Evolutionary conservation across 805 yeast genomes (phyloP), one percentile per base, ranked within the genome.

Genomic region (Candida nanaspora): DNA sequence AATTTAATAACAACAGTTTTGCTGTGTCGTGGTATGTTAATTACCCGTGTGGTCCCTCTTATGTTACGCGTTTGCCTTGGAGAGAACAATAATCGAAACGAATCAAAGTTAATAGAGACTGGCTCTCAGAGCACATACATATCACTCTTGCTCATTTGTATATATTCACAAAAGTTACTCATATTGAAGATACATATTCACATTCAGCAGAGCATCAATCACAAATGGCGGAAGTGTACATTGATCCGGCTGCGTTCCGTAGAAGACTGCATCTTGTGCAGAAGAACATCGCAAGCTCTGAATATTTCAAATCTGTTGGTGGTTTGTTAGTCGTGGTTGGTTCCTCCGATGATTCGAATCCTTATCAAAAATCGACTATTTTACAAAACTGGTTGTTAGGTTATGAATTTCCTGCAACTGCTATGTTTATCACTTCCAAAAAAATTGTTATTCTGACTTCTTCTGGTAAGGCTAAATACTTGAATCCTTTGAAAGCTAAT

Each of bases 391-490:
- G 98, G 98, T 66, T 91, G 40, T 65, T 91, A 37, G 96, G 97
- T 4, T 91, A 89, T 59, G 98, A 93, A 59, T 91, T 91, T 56
- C 94, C 95, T n/a, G 93, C 93, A 38, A 88, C 97, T 2, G 79
- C 80, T 25, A 63, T 91, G 40, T 77, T 72, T 38, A 64, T 89
- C 43, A 74, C 84, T 3, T 70, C 72, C 41, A 75, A 73, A 30
- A 78, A 76, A 48, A 66, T 78, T 30, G 61, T 78, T 4, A 66
- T 91, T 41, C 70, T 89, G 43, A 89, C 97, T 0, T 80, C 91
- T 25, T 82, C 79, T 37, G 86, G 86, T 6, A 91, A 91, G 62
- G 87, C 94, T 33, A 86, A 81, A 58, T 82, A 88, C 65, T 66
- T 91, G 49, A 73, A 72, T 33, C 74, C 76, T 6, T 69, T 87